Percentiles rank a stretch among this genome's conserved stretches.
These are phyloP conservation scores for Sphagnum magellanicum DNA, from an alignment of 228 moss, liverwort and hornwort species.

Conservation along the genomic window DNA sequence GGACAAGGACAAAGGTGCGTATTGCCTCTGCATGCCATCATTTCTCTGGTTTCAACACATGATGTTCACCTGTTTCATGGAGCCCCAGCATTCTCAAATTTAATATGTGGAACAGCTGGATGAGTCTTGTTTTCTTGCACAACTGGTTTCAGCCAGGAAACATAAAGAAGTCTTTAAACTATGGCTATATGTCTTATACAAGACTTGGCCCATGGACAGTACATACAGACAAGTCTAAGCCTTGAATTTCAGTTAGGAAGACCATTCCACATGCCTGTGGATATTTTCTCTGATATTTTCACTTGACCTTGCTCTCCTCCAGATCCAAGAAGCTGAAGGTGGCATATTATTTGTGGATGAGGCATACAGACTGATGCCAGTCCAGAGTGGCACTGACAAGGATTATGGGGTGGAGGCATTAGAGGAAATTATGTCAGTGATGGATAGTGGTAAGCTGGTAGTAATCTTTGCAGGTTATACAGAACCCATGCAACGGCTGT, in stretches of 20 bases:
- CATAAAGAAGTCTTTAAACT: no score
- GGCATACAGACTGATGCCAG: constrained; percentile 39
- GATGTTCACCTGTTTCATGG: no score
- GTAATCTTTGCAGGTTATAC: constrained; percentile 45
- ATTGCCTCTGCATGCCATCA: no score
- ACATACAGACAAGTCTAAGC: background rate
- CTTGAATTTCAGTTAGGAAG: background rate
- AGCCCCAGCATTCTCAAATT: no score
- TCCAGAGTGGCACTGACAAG: constrained; percentile 20
- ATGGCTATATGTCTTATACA: no score
- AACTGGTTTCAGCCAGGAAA: no score
- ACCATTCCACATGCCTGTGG: background rate
- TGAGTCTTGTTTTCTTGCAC: no score
- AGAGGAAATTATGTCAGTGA: constrained; percentile 41
- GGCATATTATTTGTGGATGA: constrained; percentile 44
- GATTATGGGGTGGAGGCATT: constrained; percentile 43
- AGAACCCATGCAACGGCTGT: constrained; percentile 36
- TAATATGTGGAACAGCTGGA: no score
- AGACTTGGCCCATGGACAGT: background rate
- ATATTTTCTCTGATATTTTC: background rate
- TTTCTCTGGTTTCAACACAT: no score
- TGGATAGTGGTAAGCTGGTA: constrained; percentile 34
- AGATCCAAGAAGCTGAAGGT: constrained; percentile 46
- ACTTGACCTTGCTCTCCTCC: background rate
- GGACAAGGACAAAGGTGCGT: constrained; percentile 24